Conservation (phyloP, 78 protist genomes). For the Chrysochromulina tobinii region DNA sequence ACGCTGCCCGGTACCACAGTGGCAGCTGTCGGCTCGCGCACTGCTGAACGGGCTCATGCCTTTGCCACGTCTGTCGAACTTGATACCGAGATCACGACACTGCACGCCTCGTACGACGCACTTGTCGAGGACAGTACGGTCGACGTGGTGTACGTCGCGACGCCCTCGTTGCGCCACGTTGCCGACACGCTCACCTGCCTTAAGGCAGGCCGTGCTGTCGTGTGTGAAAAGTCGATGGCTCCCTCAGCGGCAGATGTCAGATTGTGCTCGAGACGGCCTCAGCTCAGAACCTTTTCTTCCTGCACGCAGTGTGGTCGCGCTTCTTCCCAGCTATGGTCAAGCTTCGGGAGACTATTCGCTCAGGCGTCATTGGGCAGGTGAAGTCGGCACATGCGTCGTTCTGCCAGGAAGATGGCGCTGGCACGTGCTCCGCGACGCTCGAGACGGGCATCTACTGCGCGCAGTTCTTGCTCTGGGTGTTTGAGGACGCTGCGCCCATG, state of each 20-base stretch:
- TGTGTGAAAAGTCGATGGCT: neutral
- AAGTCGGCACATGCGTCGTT: neutral
- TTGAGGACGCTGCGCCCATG: neutral
- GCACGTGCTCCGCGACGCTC: neutral
- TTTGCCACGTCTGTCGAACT: neutral
- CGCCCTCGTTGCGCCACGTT: neutral
- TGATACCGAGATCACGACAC: neutral
- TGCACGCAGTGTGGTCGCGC: slow-evolving; percentile 7
- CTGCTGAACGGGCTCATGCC: neutral
- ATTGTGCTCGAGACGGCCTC: neutral
- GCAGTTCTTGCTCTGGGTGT: neutral
- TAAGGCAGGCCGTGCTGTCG: neutral
- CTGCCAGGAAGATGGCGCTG: neutral
- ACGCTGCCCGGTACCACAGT: neutral
- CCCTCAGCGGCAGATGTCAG: neutral
- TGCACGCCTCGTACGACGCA: neutral
- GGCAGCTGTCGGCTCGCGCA: neutral
- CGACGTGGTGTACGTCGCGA: neutral
- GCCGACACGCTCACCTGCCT: neutral
- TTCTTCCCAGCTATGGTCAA: neutral
- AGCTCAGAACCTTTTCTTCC: neutral
- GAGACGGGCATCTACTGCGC: slow-evolving; percentile 9
- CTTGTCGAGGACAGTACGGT: neutral
- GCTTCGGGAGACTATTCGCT: neutral
- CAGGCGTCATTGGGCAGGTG: neutral